phyloP scores from a whole-genome alignment of 139 green algal genomes.

The Diplosphaera chodatii region DNA sequence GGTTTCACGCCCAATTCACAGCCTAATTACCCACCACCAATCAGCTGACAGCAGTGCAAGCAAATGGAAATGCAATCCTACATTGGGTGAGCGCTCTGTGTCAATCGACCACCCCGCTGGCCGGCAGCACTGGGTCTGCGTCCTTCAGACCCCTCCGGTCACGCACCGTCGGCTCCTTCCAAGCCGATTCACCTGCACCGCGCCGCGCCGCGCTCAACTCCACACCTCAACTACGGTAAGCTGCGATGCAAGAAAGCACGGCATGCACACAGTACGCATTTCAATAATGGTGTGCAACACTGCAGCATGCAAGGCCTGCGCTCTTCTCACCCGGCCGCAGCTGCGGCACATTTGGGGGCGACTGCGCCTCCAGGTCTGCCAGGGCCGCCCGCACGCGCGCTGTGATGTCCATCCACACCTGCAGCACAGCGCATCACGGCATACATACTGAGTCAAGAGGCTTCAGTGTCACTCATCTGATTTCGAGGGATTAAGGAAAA shows the following conservation, averaged over 20 bases:
- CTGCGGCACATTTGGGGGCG: conserved; percentile 50
- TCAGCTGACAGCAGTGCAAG: too few relatives aligned
- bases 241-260: too few relatives aligned
- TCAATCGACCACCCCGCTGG: not conserved
- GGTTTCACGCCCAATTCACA: too few relatives aligned
- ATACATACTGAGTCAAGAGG: too few relatives aligned
- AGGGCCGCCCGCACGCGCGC: conserved; percentile 38
- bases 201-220: not conserved
- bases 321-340: not conserved
- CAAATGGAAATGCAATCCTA: too few relatives aligned
- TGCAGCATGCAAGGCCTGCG: too few relatives aligned
- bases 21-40: too few relatives aligned
- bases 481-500: too few relatives aligned
- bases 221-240: not conserved
- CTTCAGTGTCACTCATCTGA: too few relatives aligned
- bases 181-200: not conserved
- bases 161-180: not conserved
- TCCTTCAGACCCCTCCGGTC: not conserved
- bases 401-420: conserved; percentile 64
- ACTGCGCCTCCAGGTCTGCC: conserved; percentile 35
- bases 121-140: not conserved
- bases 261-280: too few relatives aligned
- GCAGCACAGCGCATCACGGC: not conserved
- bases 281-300: too few relatives aligned
- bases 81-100: too few relatives aligned